Evolutionary conservation across 441 rosid species (phyloP).

Genomic region (Biscutella laevigata): DNA sequence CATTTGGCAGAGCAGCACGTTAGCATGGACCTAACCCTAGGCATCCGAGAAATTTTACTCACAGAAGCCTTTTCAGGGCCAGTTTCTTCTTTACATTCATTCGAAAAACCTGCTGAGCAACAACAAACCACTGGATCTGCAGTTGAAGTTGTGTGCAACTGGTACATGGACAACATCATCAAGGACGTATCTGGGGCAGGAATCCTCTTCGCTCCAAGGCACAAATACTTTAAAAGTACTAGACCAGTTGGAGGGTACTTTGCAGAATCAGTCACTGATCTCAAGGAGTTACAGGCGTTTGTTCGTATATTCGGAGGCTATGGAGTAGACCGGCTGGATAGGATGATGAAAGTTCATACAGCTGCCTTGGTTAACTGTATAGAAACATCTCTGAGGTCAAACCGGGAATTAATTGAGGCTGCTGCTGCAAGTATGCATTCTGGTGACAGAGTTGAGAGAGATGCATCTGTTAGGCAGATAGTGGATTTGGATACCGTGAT

Average conservation of each 20-base stretch:
- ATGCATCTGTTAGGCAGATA: conserved; percentile 67
- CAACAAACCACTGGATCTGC: conserved; percentile 63
- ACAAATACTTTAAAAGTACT: conserved; percentile 90
- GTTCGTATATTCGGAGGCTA: conserved; percentile 88
- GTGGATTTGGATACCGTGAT: conserved; percentile 87
- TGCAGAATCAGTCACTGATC: conserved; percentile 96
- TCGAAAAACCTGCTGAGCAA: conserved; percentile 72
- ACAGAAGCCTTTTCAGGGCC: conserved; percentile 91
- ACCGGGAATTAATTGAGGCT: conserved; percentile 77
- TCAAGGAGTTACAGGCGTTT: conserved; percentile 76
- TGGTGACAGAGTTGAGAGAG: conserved; percentile 87
- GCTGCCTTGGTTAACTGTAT: conserved; percentile 94
- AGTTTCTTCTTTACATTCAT: conserved; percentile 67
- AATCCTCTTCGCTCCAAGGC: conserved; percentile 85
- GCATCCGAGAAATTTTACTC: conserved; percentile 82
- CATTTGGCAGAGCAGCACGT: conserved; percentile 97
- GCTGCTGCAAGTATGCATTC: conserved; percentile 93
- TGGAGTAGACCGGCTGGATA: conserved; percentile 88
- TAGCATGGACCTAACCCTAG: conserved; percentile 98
- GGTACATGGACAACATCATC: conserved; percentile 97
- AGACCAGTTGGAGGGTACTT: conserved; percentile 98
- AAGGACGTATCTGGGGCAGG: conserved; percentile 94
- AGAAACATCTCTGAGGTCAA: conserved; percentile 83
- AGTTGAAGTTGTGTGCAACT: conserved; percentile 85
- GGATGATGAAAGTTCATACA: conserved; percentile 94